Evolutionary conservation across 352 stramenopile species (phyloP).

Genomic region (Pythium periplocum): DNA sequence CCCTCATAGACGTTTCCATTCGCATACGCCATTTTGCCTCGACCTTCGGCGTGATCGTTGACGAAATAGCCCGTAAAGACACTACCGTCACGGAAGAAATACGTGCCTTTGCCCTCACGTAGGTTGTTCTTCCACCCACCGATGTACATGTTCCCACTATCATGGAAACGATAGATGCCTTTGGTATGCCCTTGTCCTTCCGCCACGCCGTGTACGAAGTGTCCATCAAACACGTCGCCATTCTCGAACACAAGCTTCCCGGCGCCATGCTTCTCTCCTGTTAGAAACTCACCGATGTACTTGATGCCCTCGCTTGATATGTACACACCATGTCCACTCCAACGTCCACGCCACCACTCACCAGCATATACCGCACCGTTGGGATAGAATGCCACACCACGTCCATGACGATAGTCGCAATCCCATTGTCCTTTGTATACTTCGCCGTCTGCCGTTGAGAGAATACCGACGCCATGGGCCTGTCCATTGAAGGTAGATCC

Average conservation of each 20-base stretch:
- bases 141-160: slow-evolving; percentile 62
- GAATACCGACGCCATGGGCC: slow-evolving; percentile 69
- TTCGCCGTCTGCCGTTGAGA: slow-evolving; percentile 79
- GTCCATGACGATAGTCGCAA: slow-evolving; percentile 52
- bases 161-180: slow-evolving; percentile 59
- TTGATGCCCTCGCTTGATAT: slow-evolving; percentile 61
- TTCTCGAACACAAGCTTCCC: slow-evolving; percentile 74
- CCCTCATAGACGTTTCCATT: slow-evolving; percentile 85
- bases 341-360: slow-evolving; percentile 56
- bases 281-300: slow-evolving; percentile 58
- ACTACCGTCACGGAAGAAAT: slow-evolving; percentile 53
- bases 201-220: slow-evolving; percentile 45
- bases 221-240: slow-evolving; percentile 68
- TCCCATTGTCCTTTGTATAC: slow-evolving; percentile 87
- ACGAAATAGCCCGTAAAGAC: slow-evolving; percentile 54
- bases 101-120: slow-evolving; percentile 67
- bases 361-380: slow-evolving; percentile 76
- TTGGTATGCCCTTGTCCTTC: slow-evolving; percentile 47
- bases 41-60: slow-evolving; percentile 62
- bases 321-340: slow-evolving; percentile 54
- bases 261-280: slow-evolving; percentile 54
- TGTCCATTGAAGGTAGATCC: slow-evolving; percentile 57
- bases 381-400: slow-evolving; percentile 66
- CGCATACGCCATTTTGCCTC: slow-evolving; percentile 71
- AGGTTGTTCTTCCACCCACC: slow-evolving; percentile 59